phyloP scores from a whole-genome alignment of 306 rosid genomes.

The Amphicarpaea edgeworthii region DNA sequence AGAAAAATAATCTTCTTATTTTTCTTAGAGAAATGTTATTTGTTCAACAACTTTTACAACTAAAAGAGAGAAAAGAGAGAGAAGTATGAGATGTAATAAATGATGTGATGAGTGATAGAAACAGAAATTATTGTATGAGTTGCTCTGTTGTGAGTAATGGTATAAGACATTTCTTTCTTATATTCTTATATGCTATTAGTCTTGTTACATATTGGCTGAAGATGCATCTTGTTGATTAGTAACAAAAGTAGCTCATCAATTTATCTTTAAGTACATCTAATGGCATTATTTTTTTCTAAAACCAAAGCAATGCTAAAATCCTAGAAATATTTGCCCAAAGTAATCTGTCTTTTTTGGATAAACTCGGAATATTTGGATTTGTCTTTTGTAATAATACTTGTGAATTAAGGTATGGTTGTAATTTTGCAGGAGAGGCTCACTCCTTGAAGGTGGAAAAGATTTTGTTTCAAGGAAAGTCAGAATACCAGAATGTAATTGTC shows the following conservation, averaged over 20 bases:
- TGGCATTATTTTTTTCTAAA: conserved; percentile 8
- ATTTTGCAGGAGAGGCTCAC: conserved; percentile 93
- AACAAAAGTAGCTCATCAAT: conserved; percentile 1
- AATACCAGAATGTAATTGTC: conserved; percentile 88
- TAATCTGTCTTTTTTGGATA: not conserved
- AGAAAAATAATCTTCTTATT: not conserved
- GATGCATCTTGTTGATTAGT: conserved; percentile 7
- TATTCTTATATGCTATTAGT: not conserved
- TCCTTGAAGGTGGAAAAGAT: conserved; percentile 93
- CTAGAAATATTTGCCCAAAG: conserved; percentile 16
- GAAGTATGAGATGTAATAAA: not conserved
- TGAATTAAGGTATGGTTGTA: conserved; percentile 33
- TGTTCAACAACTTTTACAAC: not conserved
- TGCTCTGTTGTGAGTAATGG: no score
- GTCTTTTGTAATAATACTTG: conserved; percentile 22
- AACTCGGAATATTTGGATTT: not conserved
- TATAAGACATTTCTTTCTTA: not conserved
- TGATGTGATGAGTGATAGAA: not conserved
- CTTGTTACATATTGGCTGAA: conserved; percentile 8
- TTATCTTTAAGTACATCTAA: conserved; percentile 4
- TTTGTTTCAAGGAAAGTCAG: conserved; percentile 86
- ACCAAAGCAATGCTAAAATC: conserved; percentile 9
- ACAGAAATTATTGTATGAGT: no score
- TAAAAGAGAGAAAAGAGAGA: not conserved
- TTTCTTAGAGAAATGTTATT: not conserved